phyloP scores from a whole-genome alignment of 108 stramenopile species.

The Aurantiochytrium sp. region DNA sequence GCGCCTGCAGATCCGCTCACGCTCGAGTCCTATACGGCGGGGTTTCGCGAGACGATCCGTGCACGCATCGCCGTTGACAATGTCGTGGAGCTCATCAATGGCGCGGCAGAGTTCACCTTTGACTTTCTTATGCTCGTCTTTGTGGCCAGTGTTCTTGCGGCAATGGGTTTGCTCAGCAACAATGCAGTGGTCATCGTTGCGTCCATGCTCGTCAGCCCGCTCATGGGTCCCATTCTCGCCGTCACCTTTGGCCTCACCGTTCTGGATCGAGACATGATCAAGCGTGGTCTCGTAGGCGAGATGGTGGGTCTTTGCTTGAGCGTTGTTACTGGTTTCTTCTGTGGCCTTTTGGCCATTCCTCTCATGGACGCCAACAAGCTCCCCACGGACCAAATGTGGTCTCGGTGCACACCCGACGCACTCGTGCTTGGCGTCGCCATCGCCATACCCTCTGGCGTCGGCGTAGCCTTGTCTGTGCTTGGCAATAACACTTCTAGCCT shows the following conservation, averaged over 20 bases:
- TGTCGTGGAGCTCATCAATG: constrained; percentile 54
- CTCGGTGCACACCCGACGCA: constrained; percentile 37
- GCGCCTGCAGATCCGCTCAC: not conserved
- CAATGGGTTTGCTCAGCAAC: constrained; percentile 64
- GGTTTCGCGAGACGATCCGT: not conserved
- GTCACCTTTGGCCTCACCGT: constrained; percentile 62
- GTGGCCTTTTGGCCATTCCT: constrained; percentile 29
- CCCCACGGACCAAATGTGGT: constrained; percentile 63
- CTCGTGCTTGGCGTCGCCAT: constrained; percentile 61
- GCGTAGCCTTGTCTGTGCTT: constrained; percentile 66
- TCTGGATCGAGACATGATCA: constrained; percentile 53
- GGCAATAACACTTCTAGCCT: constrained; percentile 66
- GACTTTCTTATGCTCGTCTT: constrained; percentile 49
- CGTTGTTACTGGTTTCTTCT: constrained; percentile 55
- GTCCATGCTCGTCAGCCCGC: constrained; percentile 70
- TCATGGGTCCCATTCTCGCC: constrained; percentile 51
- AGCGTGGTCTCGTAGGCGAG: constrained; percentile 46
- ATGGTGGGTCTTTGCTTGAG: constrained; percentile 56
- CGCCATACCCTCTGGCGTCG: constrained; percentile 71
- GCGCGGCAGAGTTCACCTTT: constrained; percentile 44
- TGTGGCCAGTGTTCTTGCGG: constrained; percentile 64
- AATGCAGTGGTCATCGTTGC: constrained; percentile 68
- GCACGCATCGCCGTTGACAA: constrained; percentile 41
- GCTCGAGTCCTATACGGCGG: not conserved
- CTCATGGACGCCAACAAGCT: constrained; percentile 41